Conservation (phyloP, 169 alveolate genomes). For the Eimeria zaria region DNA sequence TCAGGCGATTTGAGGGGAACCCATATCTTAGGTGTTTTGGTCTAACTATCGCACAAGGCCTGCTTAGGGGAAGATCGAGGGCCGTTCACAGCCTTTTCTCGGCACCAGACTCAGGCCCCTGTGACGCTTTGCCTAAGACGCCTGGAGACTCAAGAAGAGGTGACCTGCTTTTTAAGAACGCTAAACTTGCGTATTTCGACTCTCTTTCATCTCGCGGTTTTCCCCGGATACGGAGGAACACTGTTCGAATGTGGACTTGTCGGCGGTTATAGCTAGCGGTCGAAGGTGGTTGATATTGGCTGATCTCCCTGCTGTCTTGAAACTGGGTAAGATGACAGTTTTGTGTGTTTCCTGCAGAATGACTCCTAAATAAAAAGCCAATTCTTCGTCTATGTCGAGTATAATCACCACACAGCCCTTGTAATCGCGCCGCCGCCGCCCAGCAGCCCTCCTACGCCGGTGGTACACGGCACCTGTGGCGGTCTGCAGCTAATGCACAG, state of each 20-base stretch:
- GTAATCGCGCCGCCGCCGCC: conserved; percentile 42
- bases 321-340: not conserved
- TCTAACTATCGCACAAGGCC: no score
- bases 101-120: not conserved
- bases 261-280: conserved; percentile 10
- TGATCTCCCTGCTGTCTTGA: not conserved
- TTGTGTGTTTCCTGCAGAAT: not conserved
- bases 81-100: not conserved
- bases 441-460: conserved; percentile 32
- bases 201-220: not conserved
- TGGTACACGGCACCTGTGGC: conserved; percentile 25
- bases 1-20: no score
- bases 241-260: not conserved
- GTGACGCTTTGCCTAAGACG: not conserved
- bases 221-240: not conserved
- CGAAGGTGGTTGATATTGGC: not conserved
- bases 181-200: not conserved
- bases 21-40: no score
- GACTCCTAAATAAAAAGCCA: not conserved
- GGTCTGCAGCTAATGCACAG: not conserved
- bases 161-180: not conserved
- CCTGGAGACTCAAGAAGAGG: not conserved
- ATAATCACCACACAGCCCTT: conserved; percentile 22
- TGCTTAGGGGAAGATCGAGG: no score
- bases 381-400: not conserved